A percentile compares a stretch with the other conserved stretches of the same genome.
Evolutionary conservation across 164 flowering plant species (phyloP).

Genomic region (Saururus chinensis): DNA sequence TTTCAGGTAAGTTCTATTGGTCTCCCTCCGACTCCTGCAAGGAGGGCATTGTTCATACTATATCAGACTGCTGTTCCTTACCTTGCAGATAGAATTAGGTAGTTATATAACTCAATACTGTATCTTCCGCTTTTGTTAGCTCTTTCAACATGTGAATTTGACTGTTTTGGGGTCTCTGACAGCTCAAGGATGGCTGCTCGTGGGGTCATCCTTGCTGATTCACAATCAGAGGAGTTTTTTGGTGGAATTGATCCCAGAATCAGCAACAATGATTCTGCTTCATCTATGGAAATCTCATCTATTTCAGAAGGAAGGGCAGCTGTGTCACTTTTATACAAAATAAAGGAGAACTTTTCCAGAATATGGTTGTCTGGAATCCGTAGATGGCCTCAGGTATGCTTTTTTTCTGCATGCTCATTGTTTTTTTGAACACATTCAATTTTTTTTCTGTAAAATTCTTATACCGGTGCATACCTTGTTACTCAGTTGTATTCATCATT

Average conservation of each 20-base stretch:
- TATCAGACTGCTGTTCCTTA: slow-evolving; percentile 93
- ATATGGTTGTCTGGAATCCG: slow-evolving; percentile 49
- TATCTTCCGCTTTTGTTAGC: neutral
- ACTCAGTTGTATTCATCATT: neutral
- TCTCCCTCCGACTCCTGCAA: slow-evolving; percentile 90
- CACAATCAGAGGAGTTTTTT: slow-evolving; percentile 40
- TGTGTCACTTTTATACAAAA: slow-evolving; percentile 34
- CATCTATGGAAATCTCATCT: slow-evolving; percentile 18
- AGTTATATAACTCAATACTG: neutral
- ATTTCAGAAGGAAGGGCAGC: slow-evolving; percentile 23
- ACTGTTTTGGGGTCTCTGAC: slow-evolving; percentile 12
- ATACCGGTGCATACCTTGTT: neutral
- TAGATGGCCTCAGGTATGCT: slow-evolving; percentile 78
- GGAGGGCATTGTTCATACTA: slow-evolving; percentile 83
- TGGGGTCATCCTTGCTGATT: slow-evolving; percentile 60
- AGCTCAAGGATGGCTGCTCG: slow-evolving; percentile 85
- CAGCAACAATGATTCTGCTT: slow-evolving; percentile 26
- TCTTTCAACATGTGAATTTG: neutral
- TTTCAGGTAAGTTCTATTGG: slow-evolving; percentile 70
- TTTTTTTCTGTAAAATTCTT: neutral
- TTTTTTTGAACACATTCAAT: neutral
- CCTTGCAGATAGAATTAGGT: slow-evolving; percentile 96
- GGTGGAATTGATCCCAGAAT: slow-evolving; percentile 14
- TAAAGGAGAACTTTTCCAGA: slow-evolving; percentile 35
- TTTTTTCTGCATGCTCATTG: neutral